A percentile compares a stretch with the other conserved stretches of the same genome.
phyloP scores from a whole-genome alignment of 495 filamentous ascomycete genomes.

The Trichoderma erinaceum region DNA sequence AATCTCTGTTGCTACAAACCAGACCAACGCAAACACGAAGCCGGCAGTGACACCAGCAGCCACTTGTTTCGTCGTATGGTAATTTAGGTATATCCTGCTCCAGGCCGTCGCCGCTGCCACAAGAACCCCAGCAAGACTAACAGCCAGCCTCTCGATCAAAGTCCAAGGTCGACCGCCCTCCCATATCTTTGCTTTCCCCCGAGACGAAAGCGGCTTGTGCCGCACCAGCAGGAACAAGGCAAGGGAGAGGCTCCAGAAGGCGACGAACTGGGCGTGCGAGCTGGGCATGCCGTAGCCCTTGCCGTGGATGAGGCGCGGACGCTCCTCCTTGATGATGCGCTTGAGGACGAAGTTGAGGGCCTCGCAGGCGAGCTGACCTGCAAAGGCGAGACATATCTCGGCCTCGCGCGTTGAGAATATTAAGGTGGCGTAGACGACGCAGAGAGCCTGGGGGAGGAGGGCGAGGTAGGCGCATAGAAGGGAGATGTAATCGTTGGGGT shows the following conservation, averaged over 20 bases:
- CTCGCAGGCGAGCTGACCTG: slow-evolving; percentile 88
- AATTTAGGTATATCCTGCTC: slow-evolving; percentile 84
- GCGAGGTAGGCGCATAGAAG: slow-evolving; percentile 88
- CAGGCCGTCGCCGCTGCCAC: slow-evolving; percentile 65
- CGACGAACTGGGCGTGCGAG: slow-evolving; percentile 90
- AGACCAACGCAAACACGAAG: slow-evolving; percentile 59
- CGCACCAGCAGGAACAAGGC: slow-evolving; percentile 74
- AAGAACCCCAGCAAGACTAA: slow-evolving; percentile 50
- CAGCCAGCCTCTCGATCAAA: slow-evolving; percentile 49
- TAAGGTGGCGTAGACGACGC: slow-evolving; percentile 80
- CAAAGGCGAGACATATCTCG: slow-evolving; percentile 86
- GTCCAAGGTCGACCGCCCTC: slow-evolving; percentile 29
- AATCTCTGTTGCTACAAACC: slow-evolving; percentile 67
- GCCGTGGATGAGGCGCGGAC: slow-evolving; percentile 70
- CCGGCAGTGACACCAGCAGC: slow-evolving; percentile 71
- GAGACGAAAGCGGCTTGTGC: slow-evolving; percentile 49
- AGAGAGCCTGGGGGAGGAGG: slow-evolving; percentile 84
- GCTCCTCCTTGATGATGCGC: slow-evolving; percentile 82
- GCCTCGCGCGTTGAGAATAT: slow-evolving; percentile 85
- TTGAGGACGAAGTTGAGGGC: slow-evolving; percentile 89
- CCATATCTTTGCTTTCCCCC: not conserved
- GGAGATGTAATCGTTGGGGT: slow-evolving; percentile 79
- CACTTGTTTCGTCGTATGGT: slow-evolving; percentile 88
- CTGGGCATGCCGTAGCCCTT: slow-evolving; percentile 99
- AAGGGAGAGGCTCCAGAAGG: slow-evolving; percentile 80